Conservation (phyloP, 176 grass and related monocot genomes). For the Ensete glaucum region DNA sequence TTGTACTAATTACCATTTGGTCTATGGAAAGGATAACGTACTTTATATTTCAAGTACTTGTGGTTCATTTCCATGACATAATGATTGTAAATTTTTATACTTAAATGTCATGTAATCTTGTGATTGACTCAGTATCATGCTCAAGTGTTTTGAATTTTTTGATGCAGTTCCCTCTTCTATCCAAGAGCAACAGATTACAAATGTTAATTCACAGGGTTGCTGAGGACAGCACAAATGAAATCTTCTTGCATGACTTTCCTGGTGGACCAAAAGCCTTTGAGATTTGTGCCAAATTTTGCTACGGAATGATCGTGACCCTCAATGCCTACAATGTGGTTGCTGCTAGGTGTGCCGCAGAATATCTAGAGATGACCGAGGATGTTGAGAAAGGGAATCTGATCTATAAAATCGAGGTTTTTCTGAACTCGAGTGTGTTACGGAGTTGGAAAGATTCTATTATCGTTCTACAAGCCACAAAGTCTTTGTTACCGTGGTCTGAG, state of each 20-base stretch:
- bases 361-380: conserved; percentile 86
- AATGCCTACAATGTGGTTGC: conserved; percentile 87
- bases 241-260: conserved; percentile 50
- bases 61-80: too few relatives aligned
- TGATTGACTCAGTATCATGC: not conserved
- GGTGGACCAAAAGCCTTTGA: conserved; percentile 78
- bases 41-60: too few relatives aligned
- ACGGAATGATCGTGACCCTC: conserved; percentile 82
- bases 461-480: conserved; percentile 71
- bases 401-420: conserved; percentile 94
- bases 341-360: conserved; percentile 69
- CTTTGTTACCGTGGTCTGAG: conserved; percentile 62
- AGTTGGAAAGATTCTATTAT: conserved; percentile 98
- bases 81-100: not conserved
- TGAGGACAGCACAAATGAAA: conserved; percentile 51
- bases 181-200: conserved; percentile 80
- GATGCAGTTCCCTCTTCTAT: conserved; percentile 83
- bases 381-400: conserved; percentile 91
- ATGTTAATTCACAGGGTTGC: conserved; percentile 53
- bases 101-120: not conserved
- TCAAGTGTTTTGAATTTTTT: conserved; percentile 16
- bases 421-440: conserved; percentile 77
- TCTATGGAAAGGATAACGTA: too few relatives aligned
- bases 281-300: conserved; percentile 92
- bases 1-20: too few relatives aligned